Base-by-base conservation (phyloP, 331 rosid genomes). In the Phaseolus coccineus region DNA sequence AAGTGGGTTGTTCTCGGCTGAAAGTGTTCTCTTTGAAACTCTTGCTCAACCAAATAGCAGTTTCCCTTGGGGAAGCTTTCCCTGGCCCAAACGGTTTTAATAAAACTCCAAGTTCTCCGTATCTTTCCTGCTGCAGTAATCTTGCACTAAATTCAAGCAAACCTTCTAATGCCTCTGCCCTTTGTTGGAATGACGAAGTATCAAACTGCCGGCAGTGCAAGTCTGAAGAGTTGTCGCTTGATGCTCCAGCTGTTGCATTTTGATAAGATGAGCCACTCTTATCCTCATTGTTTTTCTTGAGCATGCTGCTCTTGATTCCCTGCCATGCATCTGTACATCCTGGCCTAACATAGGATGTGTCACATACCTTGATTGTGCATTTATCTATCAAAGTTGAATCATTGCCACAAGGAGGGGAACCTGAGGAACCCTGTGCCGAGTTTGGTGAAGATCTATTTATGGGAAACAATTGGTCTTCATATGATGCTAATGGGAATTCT, bases 91-190 rank as follows among this genome's bases (percentile, higher is more conserved):
- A 93, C 31, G 98, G 98, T 88, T 91, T 93, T 74, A 91, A 79
- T 83, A 93, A 84, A 72, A 93, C 97, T 46, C 91, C 96, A 6
- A 93, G 96, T 85, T 93, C 98, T 1, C 89, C 94, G 14, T 91
- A 94, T 65, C 96, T 83, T 88, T 87, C 90, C 8, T 89, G 91
- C 22, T 87, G 91, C 27, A 91, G 91, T 82, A 94, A 83, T 78
- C 96, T 90, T 30, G 98, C 98, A 82, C 98, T 94, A 75, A 94
- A 94, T 79, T 94, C 98, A 40, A 94, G 98, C 86, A 94, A 68
- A 35, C 98, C 98, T 73, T 94, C 98, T 72, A 94, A 82, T 57
- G 98, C 98, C 74, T 94, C 98, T 8, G 98, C 97, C 78, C 98
- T 89, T 78, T 94, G 98, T 77, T 71, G 92, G 81, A 67, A 83